phyloP scores from a whole-genome alignment of 2,329 filamentous ascomycete species.

The Beauveria sp. region DNA sequence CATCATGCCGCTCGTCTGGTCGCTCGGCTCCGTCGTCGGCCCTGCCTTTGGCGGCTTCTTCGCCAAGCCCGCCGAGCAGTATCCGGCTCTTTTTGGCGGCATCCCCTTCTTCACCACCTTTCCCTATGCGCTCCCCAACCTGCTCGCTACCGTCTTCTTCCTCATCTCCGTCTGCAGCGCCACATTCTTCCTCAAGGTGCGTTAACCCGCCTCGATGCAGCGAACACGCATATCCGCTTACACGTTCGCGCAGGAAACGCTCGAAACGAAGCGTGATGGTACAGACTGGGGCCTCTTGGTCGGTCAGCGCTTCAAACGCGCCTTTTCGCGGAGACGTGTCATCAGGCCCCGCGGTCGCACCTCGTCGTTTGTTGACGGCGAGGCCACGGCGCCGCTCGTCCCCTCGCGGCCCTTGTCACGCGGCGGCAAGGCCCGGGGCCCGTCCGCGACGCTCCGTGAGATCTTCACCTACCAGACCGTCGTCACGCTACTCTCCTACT shows the following conservation, averaged over 20 bases:
- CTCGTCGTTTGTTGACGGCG: conserved; percentile 44
- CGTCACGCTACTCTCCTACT: conserved; percentile 70
- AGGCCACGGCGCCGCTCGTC: conserved; percentile 49
- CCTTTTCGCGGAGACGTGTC: conserved; percentile 20
- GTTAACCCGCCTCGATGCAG: not conserved
- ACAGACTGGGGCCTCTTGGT: conserved; percentile 70
- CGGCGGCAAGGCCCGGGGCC: conserved; percentile 9
- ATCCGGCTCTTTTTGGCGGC: conserved; percentile 61
- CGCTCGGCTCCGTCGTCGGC: conserved; percentile 77
- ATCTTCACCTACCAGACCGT: conserved; percentile 69
- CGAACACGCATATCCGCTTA: not conserved
- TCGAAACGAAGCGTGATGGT: conserved; percentile 60
- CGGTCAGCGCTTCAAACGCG: conserved; percentile 55
- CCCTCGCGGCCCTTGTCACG: conserved; percentile 24
- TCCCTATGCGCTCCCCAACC: conserved; percentile 78
- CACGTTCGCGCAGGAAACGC: conserved; percentile 56
- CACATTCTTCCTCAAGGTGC: conserved; percentile 66
- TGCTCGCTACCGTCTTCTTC: conserved; percentile 71
- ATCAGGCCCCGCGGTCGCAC: not conserved
- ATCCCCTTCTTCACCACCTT: conserved; percentile 63
- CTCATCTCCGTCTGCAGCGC: conserved; percentile 67
- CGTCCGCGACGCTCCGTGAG: conserved; percentile 42
- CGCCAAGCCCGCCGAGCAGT: conserved; percentile 69
- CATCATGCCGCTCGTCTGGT: conserved; percentile 88
- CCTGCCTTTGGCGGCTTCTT: conserved; percentile 83